Conservation (phyloP, 345 rosid species). For the Hypericum androsaemum region DNA sequence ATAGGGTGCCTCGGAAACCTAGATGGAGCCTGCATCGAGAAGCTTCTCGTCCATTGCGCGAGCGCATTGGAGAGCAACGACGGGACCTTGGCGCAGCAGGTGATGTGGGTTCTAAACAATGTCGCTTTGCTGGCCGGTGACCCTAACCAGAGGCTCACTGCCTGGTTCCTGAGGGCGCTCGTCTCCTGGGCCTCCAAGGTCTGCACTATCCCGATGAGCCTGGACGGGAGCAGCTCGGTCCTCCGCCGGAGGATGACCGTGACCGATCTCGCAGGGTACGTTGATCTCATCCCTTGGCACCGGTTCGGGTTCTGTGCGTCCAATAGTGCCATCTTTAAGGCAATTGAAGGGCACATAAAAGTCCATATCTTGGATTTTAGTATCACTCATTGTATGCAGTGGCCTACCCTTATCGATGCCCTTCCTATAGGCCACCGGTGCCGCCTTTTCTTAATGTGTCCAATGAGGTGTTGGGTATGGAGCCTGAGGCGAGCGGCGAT, state of each 20-base stretch:
- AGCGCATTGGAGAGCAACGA: constrained; percentile 56
- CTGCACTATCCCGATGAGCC: constrained; percentile 38
- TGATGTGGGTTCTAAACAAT: constrained; percentile 80
- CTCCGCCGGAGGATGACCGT: constrained; percentile 43
- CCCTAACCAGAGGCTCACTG: constrained; percentile 57
- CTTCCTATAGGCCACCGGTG: constrained; percentile 35
- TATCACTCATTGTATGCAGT: constrained; percentile 65
- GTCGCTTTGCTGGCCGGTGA: constrained; percentile 54
- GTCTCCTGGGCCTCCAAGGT: constrained; percentile 49
- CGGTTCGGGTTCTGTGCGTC: constrained; percentile 64
- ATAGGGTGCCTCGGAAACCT: constrained; percentile 55
- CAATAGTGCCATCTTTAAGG: constrained; percentile 40
- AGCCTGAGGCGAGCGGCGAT: too few relatives aligned
- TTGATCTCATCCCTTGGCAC: constrained; percentile 71
- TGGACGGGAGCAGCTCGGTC: constrained; percentile 25
- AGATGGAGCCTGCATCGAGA: constrained; percentile 61
- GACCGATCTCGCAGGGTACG: constrained; percentile 57
- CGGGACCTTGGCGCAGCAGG: constrained; percentile 63
- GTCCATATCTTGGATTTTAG: constrained; percentile 59
- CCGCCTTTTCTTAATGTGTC: constrained; percentile 54
- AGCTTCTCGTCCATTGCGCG: constrained; percentile 65
- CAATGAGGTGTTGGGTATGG: too few relatives aligned
- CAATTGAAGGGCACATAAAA: constrained; percentile 35
- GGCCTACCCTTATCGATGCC: constrained; percentile 69
- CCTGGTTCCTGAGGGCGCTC: constrained; percentile 57